Conservation (phyloP, 257 asterid genomes). For the Salvia rosmarinus region DNA sequence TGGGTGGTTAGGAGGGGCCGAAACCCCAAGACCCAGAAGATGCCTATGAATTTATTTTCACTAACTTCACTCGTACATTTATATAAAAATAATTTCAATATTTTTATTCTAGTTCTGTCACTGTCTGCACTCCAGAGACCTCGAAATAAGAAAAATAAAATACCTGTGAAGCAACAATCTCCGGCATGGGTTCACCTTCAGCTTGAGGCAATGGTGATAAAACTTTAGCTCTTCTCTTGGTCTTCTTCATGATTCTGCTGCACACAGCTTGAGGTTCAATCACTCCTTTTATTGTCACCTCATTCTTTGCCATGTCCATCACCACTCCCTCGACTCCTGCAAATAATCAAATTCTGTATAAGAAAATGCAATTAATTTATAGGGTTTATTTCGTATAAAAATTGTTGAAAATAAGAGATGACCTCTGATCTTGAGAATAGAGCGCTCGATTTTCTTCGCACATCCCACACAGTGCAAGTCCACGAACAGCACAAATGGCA, state of each 20-base stretch:
- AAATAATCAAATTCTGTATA: too few species aligned
- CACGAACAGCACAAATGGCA: slow-evolving; percentile 65
- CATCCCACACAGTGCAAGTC: slow-evolving; percentile 91
- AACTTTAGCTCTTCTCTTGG: slow-evolving; percentile 62
- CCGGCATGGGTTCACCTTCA: slow-evolving; percentile 74
- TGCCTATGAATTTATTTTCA: too few species aligned
- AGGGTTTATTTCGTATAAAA: too few species aligned
- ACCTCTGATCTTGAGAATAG: slow-evolving; percentile 79
- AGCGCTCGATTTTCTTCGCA: slow-evolving; percentile 79
- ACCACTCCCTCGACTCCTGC: slow-evolving; percentile 76
- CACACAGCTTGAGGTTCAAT: slow-evolving; percentile 81
- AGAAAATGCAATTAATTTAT: too few species aligned
- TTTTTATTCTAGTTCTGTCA: too few species aligned
- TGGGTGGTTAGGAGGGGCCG: too few species aligned
- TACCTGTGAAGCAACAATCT: slow-evolving; percentile 86
- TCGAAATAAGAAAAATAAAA: too few species aligned
- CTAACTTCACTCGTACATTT: too few species aligned
- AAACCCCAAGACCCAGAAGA: too few species aligned
- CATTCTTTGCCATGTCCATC: slow-evolving; percentile 64
- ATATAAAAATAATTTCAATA: too few species aligned
- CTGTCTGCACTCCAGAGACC: too few species aligned
- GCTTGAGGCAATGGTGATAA: slow-evolving; percentile 68
- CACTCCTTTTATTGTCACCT: slow-evolving; percentile 75
- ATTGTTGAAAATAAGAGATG: background rate
- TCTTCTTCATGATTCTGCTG: slow-evolving; percentile 62